These are phyloP conservation scores for Santalum album DNA, from an alignment of 164 flowering plant genomes.

Conservation along the genomic window DNA sequence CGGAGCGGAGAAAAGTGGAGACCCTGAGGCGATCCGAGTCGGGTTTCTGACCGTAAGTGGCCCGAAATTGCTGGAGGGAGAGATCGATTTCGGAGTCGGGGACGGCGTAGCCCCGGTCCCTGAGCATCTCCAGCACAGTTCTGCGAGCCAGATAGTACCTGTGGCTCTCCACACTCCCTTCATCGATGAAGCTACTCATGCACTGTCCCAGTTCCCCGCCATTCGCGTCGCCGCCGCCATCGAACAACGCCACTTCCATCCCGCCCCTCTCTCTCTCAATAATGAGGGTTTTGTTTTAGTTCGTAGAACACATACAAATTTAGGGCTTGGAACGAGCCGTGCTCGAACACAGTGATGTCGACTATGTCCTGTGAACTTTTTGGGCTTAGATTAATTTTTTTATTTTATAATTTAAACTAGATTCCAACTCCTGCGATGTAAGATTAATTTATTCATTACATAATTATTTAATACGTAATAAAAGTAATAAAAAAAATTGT, in stretches of 20 bases:
- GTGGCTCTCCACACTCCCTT: slow-evolving; percentile 62
- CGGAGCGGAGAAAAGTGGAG: slow-evolving; percentile 30
- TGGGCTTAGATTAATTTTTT: no score
- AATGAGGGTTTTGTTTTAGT: no score
- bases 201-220: slow-evolving; percentile 24
- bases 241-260: slow-evolving; percentile 6
- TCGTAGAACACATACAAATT: no score
- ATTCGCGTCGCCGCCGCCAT: neutral
- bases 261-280: neutral
- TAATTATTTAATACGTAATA: no score
- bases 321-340: no score
- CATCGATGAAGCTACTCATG: slow-evolving; percentile 42
- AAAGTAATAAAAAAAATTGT: no score
- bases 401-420: no score
- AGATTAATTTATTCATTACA: no score
- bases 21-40: slow-evolving; percentile 46
- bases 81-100: slow-evolving; percentile 44
- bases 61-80: slow-evolving; percentile 53
- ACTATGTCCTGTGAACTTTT: no score
- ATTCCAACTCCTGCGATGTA: no score
- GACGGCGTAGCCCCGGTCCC: slow-evolving; percentile 63
- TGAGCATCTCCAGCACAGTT: slow-evolving; percentile 75
- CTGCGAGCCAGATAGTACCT: slow-evolving; percentile 58
- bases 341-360: no score
- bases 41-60: slow-evolving; percentile 32